These are phyloP conservation scores for Geotrichum macrosporum DNA, from an alignment of 1,139 yeast species.

Conservation along the genomic window DNA sequence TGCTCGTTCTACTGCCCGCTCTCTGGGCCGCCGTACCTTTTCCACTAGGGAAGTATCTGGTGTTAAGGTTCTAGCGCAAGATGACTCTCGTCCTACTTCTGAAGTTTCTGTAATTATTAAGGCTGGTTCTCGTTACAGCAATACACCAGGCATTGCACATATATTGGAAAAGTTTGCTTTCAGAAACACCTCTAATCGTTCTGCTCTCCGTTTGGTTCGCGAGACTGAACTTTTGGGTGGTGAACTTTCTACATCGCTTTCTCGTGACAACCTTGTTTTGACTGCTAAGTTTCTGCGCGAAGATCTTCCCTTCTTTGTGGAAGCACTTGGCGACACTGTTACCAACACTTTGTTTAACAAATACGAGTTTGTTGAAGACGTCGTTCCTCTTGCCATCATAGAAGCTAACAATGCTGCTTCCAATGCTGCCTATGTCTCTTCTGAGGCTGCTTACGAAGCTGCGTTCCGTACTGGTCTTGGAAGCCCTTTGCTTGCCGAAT, in stretches of 20 bases:
- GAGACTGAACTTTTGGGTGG: conserved; percentile 96
- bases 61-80: conserved; percentile 45
- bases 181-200: conserved; percentile 72
- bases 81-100: conserved; percentile 53
- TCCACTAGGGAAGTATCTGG: conserved; percentile 36
- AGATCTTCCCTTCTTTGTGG: conserved; percentile 87
- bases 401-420: conserved; percentile 49
- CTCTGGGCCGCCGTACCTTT: conserved; percentile 28
- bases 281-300: conserved; percentile 78
- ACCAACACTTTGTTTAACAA: conserved; percentile 64
- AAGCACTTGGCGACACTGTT: conserved; percentile 74
- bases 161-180: conserved; percentile 78
- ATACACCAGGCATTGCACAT: conserved; percentile 79
- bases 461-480: conserved; percentile 90
- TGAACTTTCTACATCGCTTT: conserved; percentile 57
- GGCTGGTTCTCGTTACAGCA: conserved; percentile 78
- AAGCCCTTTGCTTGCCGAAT: conserved; percentile 72
- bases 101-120: conserved; percentile 74
- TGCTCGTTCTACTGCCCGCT: conserved; percentile 7
- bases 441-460: conserved; percentile 73
- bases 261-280: conserved; percentile 80
- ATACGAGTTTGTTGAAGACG: conserved; percentile 78
- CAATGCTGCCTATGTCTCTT: conserved; percentile 56
- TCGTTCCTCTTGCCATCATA: conserved; percentile 64
- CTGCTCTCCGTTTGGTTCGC: conserved; percentile 89